Evolutionary conservation across 768 basidiomycete genomes (phyloP), one percentile per base, ranked within the genome.

Genomic region (Kwoniella heveanensis): DNA sequence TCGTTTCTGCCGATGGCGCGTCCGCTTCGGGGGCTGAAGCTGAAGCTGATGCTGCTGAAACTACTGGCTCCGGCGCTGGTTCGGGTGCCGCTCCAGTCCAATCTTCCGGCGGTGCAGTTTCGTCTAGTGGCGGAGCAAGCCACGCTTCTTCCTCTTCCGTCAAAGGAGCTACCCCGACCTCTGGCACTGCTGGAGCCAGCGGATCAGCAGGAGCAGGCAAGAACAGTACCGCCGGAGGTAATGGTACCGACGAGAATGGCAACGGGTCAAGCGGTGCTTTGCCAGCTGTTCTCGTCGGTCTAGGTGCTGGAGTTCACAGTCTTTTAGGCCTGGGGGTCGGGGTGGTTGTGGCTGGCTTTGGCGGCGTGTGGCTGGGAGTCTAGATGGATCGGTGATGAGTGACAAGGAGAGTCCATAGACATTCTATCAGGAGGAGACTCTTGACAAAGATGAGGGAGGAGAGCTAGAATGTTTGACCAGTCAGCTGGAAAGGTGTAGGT

Each of bases 221-320:
- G 39, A 44, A 44, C 39, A 17, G 39, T 19, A 19, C 10, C 15
- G 39, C 39, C 39, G 39, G 39, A 19, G 36, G 25, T 13, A 60
- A 52, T 46, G 50, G 58, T 53, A 53, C 48, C 7, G 48, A 17
- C 13, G 57, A 19, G 10, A 19, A 58, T 24, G 37, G 59, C 9
- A 60, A 60, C 29, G 12, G 48, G 6, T 52, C 59, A 13, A 60
- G 59, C 51, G 59, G 59, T 17, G 59, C 59, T 37, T n/a, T 51
- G n/a, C 32, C 50, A 2, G 30, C 25, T 37, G 5, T 24, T 10
- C 15, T 44, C 17, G 22, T 37, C 25, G 60, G 52, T 37, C n/a
- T 54, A 25, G 60, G 39, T 46, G 30, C 44, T 19, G 29, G 53
- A 8, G 10, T 60, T 19, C 44, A 24, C 22, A 22, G 25, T 55